A percentile compares a stretch with the other conserved stretches of the same genome.
Evolutionary conservation across 2,329 filamentous ascomycete genomes (phyloP).

Genomic region (Bipolaris victoriae): DNA sequence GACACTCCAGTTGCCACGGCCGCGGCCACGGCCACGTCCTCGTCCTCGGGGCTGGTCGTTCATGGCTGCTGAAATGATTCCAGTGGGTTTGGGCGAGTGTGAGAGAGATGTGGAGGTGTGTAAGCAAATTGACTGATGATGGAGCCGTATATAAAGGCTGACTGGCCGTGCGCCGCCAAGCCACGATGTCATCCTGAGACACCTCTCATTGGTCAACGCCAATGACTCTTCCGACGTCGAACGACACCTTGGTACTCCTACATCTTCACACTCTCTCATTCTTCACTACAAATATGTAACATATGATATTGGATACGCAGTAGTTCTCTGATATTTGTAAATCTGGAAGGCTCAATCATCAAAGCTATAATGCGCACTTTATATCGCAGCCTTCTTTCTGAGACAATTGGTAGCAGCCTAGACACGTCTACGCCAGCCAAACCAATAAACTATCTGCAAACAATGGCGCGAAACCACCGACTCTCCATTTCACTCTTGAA

Average conservation of each 20-base stretch:
- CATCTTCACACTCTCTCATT: not conserved
- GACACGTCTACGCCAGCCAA: not conserved
- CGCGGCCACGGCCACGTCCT: conserved; percentile 27
- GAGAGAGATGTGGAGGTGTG: conserved; percentile 2
- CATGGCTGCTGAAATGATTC: conserved; percentile 10
- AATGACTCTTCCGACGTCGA: conserved; percentile 4
- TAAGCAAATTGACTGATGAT: conserved; percentile 5
- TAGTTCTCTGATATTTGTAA: not conserved
- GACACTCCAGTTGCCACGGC: conserved; percentile 17
- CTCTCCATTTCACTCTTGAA: no score
- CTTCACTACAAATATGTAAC: not conserved
- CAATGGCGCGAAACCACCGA: not conserved
- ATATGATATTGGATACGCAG: not conserved
- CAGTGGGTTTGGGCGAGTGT: not conserved
- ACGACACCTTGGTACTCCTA: not conserved
- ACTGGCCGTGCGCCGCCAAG: conserved; percentile 21
- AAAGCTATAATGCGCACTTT: not conserved
- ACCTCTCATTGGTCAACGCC: conserved; percentile 8
- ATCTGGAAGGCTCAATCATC: not conserved
- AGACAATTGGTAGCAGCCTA: conserved; percentile 3
- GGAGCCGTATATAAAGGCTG: conserved; percentile 8
- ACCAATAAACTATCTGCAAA: not conserved
- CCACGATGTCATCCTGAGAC: conserved; percentile 4
- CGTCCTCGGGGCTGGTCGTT: conserved; percentile 23
- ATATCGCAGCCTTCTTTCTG: not conserved